Base-by-base conservation (phyloP, 768 basidiomycete species). In the Lentinula boryana region DNA sequence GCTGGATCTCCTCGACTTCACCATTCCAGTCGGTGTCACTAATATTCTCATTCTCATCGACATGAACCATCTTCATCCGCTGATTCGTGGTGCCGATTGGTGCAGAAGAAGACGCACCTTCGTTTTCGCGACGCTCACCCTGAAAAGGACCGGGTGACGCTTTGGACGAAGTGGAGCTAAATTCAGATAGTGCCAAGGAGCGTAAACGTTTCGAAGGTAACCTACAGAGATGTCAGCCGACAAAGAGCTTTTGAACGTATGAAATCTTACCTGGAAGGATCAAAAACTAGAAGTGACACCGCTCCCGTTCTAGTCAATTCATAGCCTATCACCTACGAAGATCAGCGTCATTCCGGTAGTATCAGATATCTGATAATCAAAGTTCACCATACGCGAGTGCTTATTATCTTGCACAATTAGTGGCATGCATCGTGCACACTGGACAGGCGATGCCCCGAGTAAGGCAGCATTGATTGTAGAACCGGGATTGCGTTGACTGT, bases 341-440 rank as follows among this genome's bases (percentile, higher is more conserved):
- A 8, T 48, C 6, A 9, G 36, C 13, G 1, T 48, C 21, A 18
- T n/a, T 23, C 44, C 7, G 10, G 18, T 18, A 9, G 7, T 48
- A n/a, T n/a, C n/a, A 7, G 3, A 12, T 27, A 12, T 9, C 12
- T 13, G 16, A 5, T 0, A 10, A n/a, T 27, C 46, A 23, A 18
- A 23, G 46, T 18, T 48, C 21, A 48, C 84, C 4, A 88, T 88
- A 27, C 89, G 74, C n/a, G 94, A 97, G 74, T 97, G 94, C 0
- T 93, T 92, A 6, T 79, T 70, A 67, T 91, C 86, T 75, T 96
- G 88, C 54, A 96, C 75, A 46, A 96, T 87, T 33, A 97, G 68
- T 8, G 94, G 94, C 83, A 93, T 86, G 65, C 81, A 84, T 21
- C 82, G 71, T 0, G 89, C 87, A 31, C 77, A 69, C 9, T 77